These are phyloP conservation scores for Thielaviopsis musarum DNA, from an alignment of 2,329 filamentous ascomycete genomes.

Conservation along the genomic window DNA sequence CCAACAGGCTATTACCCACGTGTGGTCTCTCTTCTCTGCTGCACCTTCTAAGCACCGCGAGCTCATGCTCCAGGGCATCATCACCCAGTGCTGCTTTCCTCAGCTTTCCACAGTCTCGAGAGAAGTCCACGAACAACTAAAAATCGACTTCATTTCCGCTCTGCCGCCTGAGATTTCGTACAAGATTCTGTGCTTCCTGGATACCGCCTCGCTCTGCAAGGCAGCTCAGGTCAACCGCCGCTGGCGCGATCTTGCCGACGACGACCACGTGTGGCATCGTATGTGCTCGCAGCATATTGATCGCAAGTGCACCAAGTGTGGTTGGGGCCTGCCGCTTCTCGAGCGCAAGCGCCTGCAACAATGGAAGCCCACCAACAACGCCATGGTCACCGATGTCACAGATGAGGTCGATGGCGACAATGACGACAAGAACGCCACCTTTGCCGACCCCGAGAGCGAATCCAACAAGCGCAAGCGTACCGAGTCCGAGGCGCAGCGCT, in stretches of 20 bases:
- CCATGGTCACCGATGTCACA: background rate
- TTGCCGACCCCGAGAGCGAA: background rate
- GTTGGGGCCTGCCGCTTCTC: slow-evolving; percentile 80
- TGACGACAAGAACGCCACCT: too few relatives aligned
- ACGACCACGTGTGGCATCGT: slow-evolving; percentile 89
- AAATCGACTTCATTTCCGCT: slow-evolving; percentile 88
- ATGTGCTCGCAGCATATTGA: slow-evolving; percentile 98
- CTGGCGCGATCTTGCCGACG: slow-evolving; percentile 84
- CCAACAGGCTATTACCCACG: slow-evolving; percentile 88
- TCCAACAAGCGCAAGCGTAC: slow-evolving; percentile 8
- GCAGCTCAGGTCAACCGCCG: slow-evolving; percentile 81
- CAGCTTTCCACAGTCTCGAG: slow-evolving; percentile 86
- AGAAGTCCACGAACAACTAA: slow-evolving; percentile 83
- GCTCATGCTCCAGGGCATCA: slow-evolving; percentile 89
- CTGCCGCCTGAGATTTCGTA: slow-evolving; percentile 82
- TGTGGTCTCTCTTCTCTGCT: slow-evolving; percentile 95
- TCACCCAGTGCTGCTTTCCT: slow-evolving; percentile 93
- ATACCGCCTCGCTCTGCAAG: slow-evolving; percentile 88
- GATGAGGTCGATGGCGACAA: slow-evolving; percentile 15
- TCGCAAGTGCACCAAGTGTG: slow-evolving; percentile 83
- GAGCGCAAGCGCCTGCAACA: slow-evolving; percentile 77
- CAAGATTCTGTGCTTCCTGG: slow-evolving; percentile 82
- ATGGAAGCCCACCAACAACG: slow-evolving; percentile 45
- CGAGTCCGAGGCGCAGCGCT: slow-evolving; percentile 9
- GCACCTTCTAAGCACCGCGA: slow-evolving; percentile 87